phyloP scores from a whole-genome alignment of 352 stramenopile genomes.

The Peronospora farinosa region DNA sequence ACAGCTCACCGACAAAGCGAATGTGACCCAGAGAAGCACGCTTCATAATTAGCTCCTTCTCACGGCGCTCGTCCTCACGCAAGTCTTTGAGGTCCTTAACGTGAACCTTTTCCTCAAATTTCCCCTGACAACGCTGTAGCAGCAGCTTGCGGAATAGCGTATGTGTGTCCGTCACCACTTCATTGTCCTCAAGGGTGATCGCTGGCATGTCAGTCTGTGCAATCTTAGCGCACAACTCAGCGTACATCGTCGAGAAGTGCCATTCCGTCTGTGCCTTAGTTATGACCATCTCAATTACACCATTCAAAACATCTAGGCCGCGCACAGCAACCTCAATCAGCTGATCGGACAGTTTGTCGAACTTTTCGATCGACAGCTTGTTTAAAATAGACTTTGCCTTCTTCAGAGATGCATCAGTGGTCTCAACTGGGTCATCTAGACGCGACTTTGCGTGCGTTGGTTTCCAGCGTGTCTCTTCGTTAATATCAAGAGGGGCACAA shows the following conservation, averaged over 20 bases:
- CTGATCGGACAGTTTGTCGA: conserved; percentile 91
- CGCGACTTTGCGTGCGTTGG: conserved; percentile 56
- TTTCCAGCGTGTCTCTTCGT: conserved; percentile 82
- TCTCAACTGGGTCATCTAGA: conserved; percentile 39
- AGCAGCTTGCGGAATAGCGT: conserved; percentile 94
- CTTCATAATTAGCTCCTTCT: conserved; percentile 83
- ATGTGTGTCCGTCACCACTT: conserved; percentile 58
- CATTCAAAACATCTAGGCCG: conserved; percentile 70
- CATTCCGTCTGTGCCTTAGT: conserved; percentile 93
- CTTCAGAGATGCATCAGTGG: conserved; percentile 71
- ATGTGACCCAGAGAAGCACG: conserved; percentile 88
- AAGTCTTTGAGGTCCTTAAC: conserved; percentile 61
- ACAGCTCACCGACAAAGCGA: conserved; percentile 95
- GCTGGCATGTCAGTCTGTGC: conserved; percentile 77
- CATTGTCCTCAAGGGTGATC: conserved; percentile 56
- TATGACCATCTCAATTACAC: conserved; percentile 91
- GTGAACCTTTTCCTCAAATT: conserved; percentile 89
- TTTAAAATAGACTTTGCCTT: conserved; percentile 92
- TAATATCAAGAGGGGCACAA: conserved; percentile 63
- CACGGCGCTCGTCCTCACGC: conserved; percentile 38
- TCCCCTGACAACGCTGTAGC: conserved; percentile 88
- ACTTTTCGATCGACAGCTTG: conserved; percentile 96
- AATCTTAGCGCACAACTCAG: conserved; percentile 90
- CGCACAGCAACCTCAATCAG: conserved; percentile 89
- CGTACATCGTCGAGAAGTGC: conserved; percentile 96